Evolutionary conservation across 176 grass and related monocot species (phyloP).

Genomic region (Juncus inflexus): DNA sequence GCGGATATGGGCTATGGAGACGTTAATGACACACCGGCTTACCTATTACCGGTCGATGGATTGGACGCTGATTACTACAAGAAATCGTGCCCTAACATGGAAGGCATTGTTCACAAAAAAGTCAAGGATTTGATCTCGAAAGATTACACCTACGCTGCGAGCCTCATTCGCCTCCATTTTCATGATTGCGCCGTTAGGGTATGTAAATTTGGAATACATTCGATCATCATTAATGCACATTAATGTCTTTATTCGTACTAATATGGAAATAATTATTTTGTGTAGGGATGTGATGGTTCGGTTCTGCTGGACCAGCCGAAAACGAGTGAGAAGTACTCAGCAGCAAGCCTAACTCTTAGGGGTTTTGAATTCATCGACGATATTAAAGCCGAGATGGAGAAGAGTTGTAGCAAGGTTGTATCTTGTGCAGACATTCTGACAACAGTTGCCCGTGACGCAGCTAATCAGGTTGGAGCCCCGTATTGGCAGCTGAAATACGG

Average conservation of each 20-base stretch:
- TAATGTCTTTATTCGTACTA: background rate
- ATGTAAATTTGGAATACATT: background rate
- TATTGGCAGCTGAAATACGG: slow-evolving; percentile 45
- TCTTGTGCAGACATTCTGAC: slow-evolving; percentile 87
- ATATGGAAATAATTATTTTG: background rate
- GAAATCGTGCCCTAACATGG: slow-evolving; percentile 34
- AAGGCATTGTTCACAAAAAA: slow-evolving; percentile 35
- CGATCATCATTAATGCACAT: background rate
- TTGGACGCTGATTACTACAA: slow-evolving; percentile 36
- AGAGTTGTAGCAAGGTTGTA: slow-evolving; percentile 46
- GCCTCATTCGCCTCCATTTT: slow-evolving; percentile 43
- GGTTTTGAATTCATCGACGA: slow-evolving; percentile 63
- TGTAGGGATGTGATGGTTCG: slow-evolving; percentile 74
- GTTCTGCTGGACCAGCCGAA: slow-evolving; percentile 45
- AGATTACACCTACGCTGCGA: slow-evolving; percentile 30
- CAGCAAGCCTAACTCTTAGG: slow-evolving; percentile 50
- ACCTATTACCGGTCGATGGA: slow-evolving; percentile 17
- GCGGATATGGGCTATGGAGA: background rate
- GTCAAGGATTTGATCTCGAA: slow-evolving; percentile 38
- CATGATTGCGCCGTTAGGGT: slow-evolving; percentile 41
- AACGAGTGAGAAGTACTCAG: slow-evolving; percentile 59
- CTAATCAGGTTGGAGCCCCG: slow-evolving; percentile 10
- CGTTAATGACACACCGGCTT: slow-evolving; percentile 18
- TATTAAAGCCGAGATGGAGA: slow-evolving; percentile 70
- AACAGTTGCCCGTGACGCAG: slow-evolving; percentile 52